These are phyloP conservation scores for Canavalia ensiformis DNA, from an alignment of 306 rosid species.

Conservation along the genomic window DNA sequence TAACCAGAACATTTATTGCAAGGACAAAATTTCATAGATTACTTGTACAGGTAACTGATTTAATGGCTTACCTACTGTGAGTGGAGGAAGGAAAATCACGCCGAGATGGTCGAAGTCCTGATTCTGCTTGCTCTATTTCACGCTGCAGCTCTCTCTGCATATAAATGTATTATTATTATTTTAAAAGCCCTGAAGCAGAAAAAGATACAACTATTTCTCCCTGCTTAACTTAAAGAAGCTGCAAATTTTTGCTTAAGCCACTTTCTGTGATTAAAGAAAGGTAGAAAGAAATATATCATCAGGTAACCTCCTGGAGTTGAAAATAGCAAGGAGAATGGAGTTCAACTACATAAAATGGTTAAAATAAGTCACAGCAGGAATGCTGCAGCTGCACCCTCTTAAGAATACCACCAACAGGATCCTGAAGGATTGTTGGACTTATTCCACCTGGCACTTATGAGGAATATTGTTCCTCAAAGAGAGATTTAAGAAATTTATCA, in stretches of 20 bases:
- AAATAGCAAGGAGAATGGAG: background rate
- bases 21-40: background rate
- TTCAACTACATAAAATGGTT: background rate
- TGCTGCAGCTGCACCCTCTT: background rate
- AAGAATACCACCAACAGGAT: background rate
- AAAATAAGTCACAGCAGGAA: background rate
- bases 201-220: conserved; percentile 21
- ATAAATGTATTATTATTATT: conserved; percentile 36
- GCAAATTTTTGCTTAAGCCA: background rate
- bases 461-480: background rate
- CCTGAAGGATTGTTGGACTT: conserved; percentile 23
- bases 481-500: conserved; percentile 18
- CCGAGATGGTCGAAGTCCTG: conserved; percentile 80
- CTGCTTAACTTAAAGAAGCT: background rate
- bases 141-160: conserved; percentile 92
- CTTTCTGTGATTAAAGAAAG: background rate
- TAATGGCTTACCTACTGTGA: conserved; percentile 69
- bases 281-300: background rate
- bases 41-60: background rate
- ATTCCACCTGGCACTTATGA: background rate
- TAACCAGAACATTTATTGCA: conserved; percentile 4
- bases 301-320: conserved; percentile 5
- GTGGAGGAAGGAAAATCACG: conserved; percentile 85
- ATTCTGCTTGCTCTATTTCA: conserved; percentile 92
- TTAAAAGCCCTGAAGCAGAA: conserved; percentile 24